These are phyloP conservation scores for Umbilicaria muhlenbergii DNA, from an alignment of 495 filamentous ascomycete species.

Conservation along the genomic window DNA sequence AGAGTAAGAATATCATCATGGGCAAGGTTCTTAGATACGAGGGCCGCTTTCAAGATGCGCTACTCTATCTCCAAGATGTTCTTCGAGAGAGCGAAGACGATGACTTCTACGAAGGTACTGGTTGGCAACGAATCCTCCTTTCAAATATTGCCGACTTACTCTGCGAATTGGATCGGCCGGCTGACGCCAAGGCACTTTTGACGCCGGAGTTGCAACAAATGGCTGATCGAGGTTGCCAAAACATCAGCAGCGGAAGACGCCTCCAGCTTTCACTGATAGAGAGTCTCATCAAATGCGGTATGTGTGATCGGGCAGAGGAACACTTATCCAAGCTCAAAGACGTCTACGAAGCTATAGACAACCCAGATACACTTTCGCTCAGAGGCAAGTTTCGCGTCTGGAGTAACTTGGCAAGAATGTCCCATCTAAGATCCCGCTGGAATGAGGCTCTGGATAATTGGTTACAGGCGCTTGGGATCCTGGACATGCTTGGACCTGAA, in stretches of 20 bases:
- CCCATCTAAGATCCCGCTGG: background rate
- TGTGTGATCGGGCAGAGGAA: background rate
- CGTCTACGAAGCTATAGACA: background rate
- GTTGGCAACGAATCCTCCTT: background rate
- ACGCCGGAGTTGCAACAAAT: background rate
- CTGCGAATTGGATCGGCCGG: background rate
- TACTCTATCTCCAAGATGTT: background rate
- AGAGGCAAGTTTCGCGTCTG: background rate
- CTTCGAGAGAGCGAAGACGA: background rate
- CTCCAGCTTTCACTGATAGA: background rate
- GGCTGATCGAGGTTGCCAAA: background rate
- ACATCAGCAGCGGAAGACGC: constrained; percentile 1
- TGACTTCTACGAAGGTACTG: background rate
- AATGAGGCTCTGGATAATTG: background rate
- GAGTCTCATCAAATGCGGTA: background rate
- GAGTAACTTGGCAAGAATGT: background rate
- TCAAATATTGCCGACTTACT: constrained; percentile 1
- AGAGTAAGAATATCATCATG: background rate
- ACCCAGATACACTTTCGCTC: background rate
- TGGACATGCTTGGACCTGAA: no score
- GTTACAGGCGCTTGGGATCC: no score
- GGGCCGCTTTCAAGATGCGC: constrained; percentile 2
- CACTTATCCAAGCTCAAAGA: background rate
- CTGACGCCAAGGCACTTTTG: background rate
- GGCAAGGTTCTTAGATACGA: background rate